phyloP scores from a whole-genome alignment of 2,329 filamentous ascomycete species.

The Aphanocladium album region DNA sequence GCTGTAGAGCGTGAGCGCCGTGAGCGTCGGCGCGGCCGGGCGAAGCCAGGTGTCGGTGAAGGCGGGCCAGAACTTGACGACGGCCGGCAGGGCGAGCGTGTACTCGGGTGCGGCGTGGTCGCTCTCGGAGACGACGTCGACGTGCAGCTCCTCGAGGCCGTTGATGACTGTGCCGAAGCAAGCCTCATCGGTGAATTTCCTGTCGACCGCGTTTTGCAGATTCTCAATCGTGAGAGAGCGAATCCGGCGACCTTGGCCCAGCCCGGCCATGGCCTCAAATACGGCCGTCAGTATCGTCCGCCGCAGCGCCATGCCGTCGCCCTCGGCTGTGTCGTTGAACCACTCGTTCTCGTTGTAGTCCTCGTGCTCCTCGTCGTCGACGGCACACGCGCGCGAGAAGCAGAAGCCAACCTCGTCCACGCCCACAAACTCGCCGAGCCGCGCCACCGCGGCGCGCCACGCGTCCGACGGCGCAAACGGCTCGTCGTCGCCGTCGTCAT shows the following conservation, averaged over 20 bases:
- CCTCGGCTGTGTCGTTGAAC: background rate
- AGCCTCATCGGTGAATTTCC: background rate
- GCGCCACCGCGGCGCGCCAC: background rate
- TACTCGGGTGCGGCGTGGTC: background rate
- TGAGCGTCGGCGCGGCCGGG: background rate
- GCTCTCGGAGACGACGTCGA: background rate
- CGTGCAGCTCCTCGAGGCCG: background rate
- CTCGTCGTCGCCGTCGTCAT: background rate
- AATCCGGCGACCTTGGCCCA: background rate
- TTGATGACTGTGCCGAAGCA: background rate
- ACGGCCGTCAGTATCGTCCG: background rate
- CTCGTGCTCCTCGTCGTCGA: background rate
- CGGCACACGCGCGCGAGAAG: background rate
- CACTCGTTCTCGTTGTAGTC: background rate
- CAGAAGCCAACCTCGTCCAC: background rate
- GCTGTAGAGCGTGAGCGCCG: background rate
- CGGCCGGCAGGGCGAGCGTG: background rate
- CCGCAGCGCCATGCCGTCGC: background rate
- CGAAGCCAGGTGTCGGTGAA: background rate
- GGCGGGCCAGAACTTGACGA: background rate
- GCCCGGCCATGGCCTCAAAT: background rate
- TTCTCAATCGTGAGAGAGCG: background rate
- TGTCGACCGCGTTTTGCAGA: background rate
- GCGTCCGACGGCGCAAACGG: background rate
- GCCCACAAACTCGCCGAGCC: background rate